Base-by-base conservation (phyloP, 768 basidiomycete species). In the Termitomyces sp. region DNA sequence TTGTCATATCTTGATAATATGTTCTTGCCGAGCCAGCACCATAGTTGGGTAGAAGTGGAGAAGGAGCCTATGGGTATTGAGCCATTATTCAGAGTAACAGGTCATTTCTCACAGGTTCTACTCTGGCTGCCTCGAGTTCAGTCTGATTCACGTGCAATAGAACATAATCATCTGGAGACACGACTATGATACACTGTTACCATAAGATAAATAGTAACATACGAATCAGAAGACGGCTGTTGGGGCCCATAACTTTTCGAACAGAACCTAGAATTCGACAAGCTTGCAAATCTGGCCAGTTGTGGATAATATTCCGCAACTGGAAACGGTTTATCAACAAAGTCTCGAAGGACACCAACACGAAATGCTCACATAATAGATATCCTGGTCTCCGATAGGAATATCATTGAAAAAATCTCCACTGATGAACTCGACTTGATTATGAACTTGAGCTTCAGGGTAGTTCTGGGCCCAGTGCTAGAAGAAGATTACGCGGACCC, bases 11-110 rank as follows among this genome's bases (percentile, higher is more conserved):
- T 41, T 74, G 72, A 40, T 74, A 66, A 59, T 79, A 79, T 32
- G 67, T 65, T 14, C 73, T 64, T 30, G 72, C 62, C 28, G 66
- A 67, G 1, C 78, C 79, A 16, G 69, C 69, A 8, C 78, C 78
- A 57, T 72, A 79, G 62, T 79, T 79, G 4, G 78, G 72, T 1
- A 80, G 66, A 39, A 82, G 64, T 0, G 79, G 79, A 49, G 71
- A 68, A 0, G 78, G 78, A 4, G 77, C 77, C 62, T 68, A 58
- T 67, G 19, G 7, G 4, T 5, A 42, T 28, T 12, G 41, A 42
- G 19, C 6, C 41, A 44, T 41, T 16, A 28, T 17, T 1, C 14
- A 35, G 7, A 3, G 23, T 6, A 42, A 17, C 21, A 9, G 9
- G 5, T 34, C 4, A 2, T 25, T 32, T 10, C 55, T 43, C 12